Percentiles rank a stretch among this genome's conserved stretches.
Evolutionary conservation across 306 rosid genomes (phyloP).

Genomic region (Cicer arietinum): DNA sequence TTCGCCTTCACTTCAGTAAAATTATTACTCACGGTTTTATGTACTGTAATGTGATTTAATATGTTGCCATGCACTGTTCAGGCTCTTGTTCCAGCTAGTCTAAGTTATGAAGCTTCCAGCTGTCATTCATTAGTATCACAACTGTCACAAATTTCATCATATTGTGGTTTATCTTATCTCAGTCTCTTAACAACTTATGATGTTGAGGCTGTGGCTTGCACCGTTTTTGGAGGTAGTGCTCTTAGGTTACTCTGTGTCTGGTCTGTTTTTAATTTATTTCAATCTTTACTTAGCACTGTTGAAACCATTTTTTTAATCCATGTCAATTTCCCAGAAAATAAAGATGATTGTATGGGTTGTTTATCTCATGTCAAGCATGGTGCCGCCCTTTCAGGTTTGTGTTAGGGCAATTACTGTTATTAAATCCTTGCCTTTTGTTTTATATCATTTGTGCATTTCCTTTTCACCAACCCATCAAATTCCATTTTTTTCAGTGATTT

Average conservation of each 20-base stretch:
- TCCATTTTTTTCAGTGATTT: constrained; percentile 62
- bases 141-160: constrained; percentile 66
- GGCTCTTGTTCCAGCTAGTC: constrained; percentile 76
- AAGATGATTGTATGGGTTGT: constrained; percentile 58
- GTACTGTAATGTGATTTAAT: constrained; percentile 18
- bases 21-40: constrained; percentile 23
- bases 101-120: constrained; percentile 50
- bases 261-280: constrained; percentile 32
- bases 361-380: constrained; percentile 75
- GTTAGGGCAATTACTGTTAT: constrained; percentile 38
- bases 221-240: constrained; percentile 62
- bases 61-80: constrained; percentile 49
- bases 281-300: constrained; percentile 9
- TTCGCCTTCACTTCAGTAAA: neutral
- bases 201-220: constrained; percentile 57
- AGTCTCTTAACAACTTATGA: constrained; percentile 66
- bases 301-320: constrained; percentile 1
- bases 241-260: constrained; percentile 24
- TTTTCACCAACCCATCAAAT: constrained; percentile 26
- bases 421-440: constrained; percentile 37
- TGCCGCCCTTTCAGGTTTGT: constrained; percentile 82
- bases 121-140: constrained; percentile 55
- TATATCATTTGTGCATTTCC: constrained; percentile 16
- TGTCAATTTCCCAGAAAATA: constrained; percentile 58
- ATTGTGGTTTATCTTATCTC: constrained; percentile 80